Evolutionary conservation across 2,329 filamentous ascomycete species (phyloP).

Genomic region (Microdochium paspali): DNA sequence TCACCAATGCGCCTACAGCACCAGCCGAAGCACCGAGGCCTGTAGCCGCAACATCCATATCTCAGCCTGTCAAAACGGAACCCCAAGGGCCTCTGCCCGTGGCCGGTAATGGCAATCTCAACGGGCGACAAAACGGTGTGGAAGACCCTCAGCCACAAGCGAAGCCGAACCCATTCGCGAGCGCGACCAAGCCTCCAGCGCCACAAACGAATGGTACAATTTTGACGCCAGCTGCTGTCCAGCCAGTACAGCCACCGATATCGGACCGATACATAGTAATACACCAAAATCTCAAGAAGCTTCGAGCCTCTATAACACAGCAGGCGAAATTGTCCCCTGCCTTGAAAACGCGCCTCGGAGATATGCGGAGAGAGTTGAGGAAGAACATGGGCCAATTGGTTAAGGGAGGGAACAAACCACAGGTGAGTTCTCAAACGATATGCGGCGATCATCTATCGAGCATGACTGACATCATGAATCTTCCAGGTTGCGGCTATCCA

Average conservation of each 20-base stretch:
- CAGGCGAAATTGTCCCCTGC: slow-evolving; percentile 44
- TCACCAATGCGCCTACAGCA: not conserved
- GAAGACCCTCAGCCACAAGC: too few relatives aligned
- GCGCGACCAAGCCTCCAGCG: slow-evolving; percentile 1
- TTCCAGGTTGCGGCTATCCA: slow-evolving; percentile 37
- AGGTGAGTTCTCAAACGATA: slow-evolving; percentile 29
- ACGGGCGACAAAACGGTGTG: not conserved
- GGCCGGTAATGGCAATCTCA: not conserved
- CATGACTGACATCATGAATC: slow-evolving; percentile 3
- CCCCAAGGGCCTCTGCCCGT: not conserved
- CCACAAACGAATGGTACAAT: slow-evolving; percentile 9
- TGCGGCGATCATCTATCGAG: slow-evolving; percentile 2
- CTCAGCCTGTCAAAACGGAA: not conserved
- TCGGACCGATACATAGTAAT: slow-evolving; percentile 44
- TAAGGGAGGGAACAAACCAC: slow-evolving; percentile 49
- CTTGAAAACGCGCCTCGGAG: slow-evolving; percentile 59
- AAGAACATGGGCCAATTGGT: slow-evolving; percentile 68
- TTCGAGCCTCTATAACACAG: slow-evolving; percentile 34
- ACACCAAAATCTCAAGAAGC: slow-evolving; percentile 57
- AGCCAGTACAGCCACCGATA: slow-evolving; percentile 1
- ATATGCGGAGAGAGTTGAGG: slow-evolving; percentile 62
- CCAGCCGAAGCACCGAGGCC: not conserved
- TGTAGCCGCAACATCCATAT: not conserved
- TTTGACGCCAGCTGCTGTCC: slow-evolving; percentile 1
- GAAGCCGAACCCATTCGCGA: slow-evolving; percentile 2